Conservation (phyloP, 1,284 basidiomycete genomes). For the Exobasidium cylindrosporum region DNA sequence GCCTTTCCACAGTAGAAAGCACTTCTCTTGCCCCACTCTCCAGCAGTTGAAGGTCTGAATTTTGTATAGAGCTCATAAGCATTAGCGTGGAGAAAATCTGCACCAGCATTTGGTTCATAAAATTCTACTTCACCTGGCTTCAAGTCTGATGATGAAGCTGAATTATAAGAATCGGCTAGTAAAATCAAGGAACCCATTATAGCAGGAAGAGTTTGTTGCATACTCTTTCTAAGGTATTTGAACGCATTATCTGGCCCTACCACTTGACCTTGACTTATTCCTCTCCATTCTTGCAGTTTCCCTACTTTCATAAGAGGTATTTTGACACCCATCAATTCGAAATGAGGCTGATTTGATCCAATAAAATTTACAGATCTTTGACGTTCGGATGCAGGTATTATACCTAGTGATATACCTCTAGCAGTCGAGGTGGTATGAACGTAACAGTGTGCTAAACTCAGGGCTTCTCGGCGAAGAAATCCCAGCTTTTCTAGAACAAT, state of each 20-base stretch:
- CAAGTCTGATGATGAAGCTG: neutral
- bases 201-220: conserved; percentile 48
- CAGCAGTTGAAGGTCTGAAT: conserved; percentile 49
- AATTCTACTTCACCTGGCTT: conserved; percentile 11
- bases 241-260: conserved; percentile 64
- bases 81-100: conserved; percentile 31
- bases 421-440: conserved; percentile 84
- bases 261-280: conserved; percentile 70
- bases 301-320: conserved; percentile 78
- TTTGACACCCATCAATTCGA: conserved; percentile 83
- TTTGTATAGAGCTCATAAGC: conserved; percentile 48
- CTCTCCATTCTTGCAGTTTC: conserved; percentile 68
- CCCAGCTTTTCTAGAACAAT: conserved; percentile 79
- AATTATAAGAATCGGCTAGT: conserved; percentile 46
- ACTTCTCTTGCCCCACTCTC: conserved; percentile 52
- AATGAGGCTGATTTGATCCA: conserved; percentile 77
- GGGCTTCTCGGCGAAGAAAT: conserved; percentile 79
- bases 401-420: conserved; percentile 77
- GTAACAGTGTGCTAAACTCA: conserved; percentile 89
- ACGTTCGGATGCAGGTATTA: conserved; percentile 57
- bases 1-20: conserved; percentile 41
- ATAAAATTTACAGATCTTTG: conserved; percentile 61
- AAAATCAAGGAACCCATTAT: conserved; percentile 46
- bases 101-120: neutral
- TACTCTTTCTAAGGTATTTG: conserved; percentile 41